Evolutionary conservation across 1,284 basidiomycete species (phyloP), one percentile per base, ranked within the genome.

Genomic region (Flammula alnicola): DNA sequence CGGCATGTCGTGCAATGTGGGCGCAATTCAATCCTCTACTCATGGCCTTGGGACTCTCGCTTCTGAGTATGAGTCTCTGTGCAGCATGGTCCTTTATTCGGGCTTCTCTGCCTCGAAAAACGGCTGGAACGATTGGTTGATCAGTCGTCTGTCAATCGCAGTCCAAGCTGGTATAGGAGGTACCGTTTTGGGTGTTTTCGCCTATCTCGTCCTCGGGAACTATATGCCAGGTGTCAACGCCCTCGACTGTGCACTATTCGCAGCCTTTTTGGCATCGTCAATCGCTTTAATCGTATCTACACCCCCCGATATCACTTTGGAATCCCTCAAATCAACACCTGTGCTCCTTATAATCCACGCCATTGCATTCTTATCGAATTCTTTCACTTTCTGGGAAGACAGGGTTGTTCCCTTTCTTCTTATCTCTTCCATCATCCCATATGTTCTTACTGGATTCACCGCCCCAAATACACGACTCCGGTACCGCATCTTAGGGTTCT

Each of bases 351-450:
- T 84, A 49, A 70, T 93, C 5, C 91, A 95, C 58, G 70, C 84
- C 2, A 47, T 88, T 4, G 76, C 85, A 2, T 93, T 94, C 67
- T 79, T 88, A 9, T 95, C 93, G 19, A 99, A 98, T 73, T 97
- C 94, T 0, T 97, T 93, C 73, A 91, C 91, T 25, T 84, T 99
- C 65, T 98, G 94, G 91, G 97, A 99, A 78, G 95, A 98, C 66
- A 80, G 81, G 27, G 76, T 93, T 44, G 77, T 91, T 5, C 80
- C 83, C 2, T 95, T 86, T 76, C 78, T 97, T 44, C 73, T 88
- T 42, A 67, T 86, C 41, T 79, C 89, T 10, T 64, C 65, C 3
- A 46, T 60, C 27, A 36, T 60, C 4, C 56, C 60, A 81, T 72
- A 77, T 52, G 70, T 86, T 58, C 67, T 85, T 2, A 72, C 73